Percentiles rank a stretch among this genome's conserved stretches.
phyloP scores from a whole-genome alignment of 2,329 filamentous ascomycete species.

The Sporothrix schenckii region DNA sequence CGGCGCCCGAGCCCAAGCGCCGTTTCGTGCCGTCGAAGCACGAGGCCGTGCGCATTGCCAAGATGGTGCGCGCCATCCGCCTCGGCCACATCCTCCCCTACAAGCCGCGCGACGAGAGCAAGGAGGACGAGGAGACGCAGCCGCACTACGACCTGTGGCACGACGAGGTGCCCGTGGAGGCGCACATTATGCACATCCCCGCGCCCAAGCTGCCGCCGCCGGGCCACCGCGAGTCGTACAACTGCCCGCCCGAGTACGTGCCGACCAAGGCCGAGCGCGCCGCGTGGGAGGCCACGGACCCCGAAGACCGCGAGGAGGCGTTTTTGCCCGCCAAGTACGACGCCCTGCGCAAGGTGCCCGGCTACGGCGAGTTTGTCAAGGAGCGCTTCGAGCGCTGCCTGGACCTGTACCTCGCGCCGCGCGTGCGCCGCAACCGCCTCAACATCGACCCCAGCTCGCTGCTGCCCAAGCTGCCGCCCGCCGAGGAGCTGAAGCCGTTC shows the following conservation, averaged over 20 bases:
- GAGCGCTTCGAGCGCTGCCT: conserved; percentile 95
- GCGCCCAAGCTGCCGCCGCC: conserved; percentile 92
- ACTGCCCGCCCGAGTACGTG: conserved; percentile 91
- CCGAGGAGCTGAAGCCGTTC: conserved; percentile 92
- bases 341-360: conserved; percentile 86
- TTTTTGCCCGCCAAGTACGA: conserved; percentile 83
- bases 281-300: conserved; percentile 81
- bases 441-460: conserved; percentile 96
- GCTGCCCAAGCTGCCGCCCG: conserved; percentile 87
- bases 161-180: conserved; percentile 78
- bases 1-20: conserved; percentile 92
- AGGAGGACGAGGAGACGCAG: conserved; percentile 68
- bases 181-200: conserved; percentile 91
- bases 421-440: conserved; percentile 87
- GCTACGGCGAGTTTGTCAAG: conserved; percentile 86
- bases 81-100: conserved; percentile 94
- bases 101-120: conserved; percentile 66
- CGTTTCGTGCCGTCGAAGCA: conserved; percentile 96
- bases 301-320: conserved; percentile 87
- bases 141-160: conserved; percentile 91
- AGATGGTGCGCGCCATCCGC: conserved; percentile 91
- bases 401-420: conserved; percentile 91
- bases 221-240: conserved; percentile 86
- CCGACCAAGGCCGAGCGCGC: conserved; percentile 82
- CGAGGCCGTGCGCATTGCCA: conserved; percentile 94